Percentiles rank a stretch among this genome's conserved stretches.
Conservation (phyloP, 768 basidiomycete species). For the Agaricus blazei region DNA sequence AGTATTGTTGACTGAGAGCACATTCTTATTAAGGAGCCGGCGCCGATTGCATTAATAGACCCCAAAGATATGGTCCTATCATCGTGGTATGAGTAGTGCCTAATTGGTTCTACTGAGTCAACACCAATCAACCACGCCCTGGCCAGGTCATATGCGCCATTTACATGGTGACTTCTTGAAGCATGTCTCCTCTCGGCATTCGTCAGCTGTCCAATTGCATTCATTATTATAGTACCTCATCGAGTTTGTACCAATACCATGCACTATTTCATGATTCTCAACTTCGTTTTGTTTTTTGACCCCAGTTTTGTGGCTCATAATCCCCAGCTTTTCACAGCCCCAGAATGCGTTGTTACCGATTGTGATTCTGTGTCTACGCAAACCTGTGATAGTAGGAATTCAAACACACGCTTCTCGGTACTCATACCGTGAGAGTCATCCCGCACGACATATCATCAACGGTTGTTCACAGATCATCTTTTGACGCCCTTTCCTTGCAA, state of each 20-base stretch:
- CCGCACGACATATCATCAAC: too few species aligned
- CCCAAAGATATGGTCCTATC: slow-evolving; percentile 1
- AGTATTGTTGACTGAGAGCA: background rate
- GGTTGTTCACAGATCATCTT: too few species aligned
- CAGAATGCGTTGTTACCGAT: too few species aligned
- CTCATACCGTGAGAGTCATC: too few species aligned
- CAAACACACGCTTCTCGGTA: too few species aligned
- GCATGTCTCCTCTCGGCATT: background rate
- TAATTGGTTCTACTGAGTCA: background rate
- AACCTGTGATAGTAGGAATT: too few species aligned
- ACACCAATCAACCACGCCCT: background rate
- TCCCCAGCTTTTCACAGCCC: too few species aligned
- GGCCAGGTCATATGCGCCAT: background rate
- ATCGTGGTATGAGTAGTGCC: slow-evolving; percentile 1
- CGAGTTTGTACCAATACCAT: background rate
- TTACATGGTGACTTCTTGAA: background rate
- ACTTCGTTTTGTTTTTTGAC: too few species aligned
- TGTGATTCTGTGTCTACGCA: too few species aligned
- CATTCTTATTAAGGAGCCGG: background rate
- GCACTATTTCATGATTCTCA: too few species aligned
- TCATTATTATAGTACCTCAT: background rate
- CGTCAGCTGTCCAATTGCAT: background rate
- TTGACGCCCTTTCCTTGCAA: too few species aligned
- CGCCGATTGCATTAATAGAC: background rate
- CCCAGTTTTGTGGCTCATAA: too few species aligned